Evolutionary conservation across 306 rosid species (phyloP).

Genomic region (Crotalaria pallida): DNA sequence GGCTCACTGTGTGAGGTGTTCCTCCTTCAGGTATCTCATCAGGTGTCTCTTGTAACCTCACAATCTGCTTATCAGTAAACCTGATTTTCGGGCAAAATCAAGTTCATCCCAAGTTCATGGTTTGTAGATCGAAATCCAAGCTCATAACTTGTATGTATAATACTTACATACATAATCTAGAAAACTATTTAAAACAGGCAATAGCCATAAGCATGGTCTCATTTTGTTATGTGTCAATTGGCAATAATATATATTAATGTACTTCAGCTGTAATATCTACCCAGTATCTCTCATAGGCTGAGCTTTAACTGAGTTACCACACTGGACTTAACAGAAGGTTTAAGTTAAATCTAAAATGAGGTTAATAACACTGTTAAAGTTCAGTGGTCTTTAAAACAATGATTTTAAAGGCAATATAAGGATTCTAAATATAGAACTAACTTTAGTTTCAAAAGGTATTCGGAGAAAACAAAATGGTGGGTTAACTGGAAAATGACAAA

Average conservation of each 20-base stretch:
- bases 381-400: neutral
- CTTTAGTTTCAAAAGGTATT: neutral
- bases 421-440: neutral
- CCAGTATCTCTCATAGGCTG: neutral
- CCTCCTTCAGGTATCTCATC: constrained; percentile 99
- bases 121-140: neutral
- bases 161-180: neutral
- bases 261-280: neutral
- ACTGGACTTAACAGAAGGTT: neutral
- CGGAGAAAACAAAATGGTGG: neutral
- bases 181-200: neutral
- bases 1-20: constrained; percentile 94
- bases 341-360: neutral
- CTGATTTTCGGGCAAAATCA: constrained; percentile 35
- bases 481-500: neutral
- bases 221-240: neutral
- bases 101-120: neutral
- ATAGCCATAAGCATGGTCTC: neutral
- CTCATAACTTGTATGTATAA: neutral
- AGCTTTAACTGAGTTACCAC: neutral
- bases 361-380: neutral
- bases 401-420: neutral
- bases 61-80: constrained; percentile 93
- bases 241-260: neutral
- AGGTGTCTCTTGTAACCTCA: constrained; percentile 96